These are phyloP conservation scores for Fusarium musae DNA, from an alignment of 2,329 filamentous ascomycete species.

Conservation along the genomic window DNA sequence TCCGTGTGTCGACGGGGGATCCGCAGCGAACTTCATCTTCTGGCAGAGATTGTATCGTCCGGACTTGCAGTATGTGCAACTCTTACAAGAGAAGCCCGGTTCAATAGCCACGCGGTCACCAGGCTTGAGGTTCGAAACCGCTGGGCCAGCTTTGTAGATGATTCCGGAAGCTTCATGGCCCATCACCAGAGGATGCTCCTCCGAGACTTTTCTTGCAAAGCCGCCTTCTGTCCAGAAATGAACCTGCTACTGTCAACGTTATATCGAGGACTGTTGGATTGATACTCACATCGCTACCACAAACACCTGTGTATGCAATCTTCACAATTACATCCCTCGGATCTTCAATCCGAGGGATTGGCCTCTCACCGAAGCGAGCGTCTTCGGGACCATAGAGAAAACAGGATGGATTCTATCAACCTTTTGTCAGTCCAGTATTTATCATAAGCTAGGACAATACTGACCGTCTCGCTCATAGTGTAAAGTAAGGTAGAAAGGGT, in stretches of 20 bases:
- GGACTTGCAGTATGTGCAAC: conserved; percentile 79
- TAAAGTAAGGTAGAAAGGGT: not conserved
- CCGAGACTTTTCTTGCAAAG: conserved; percentile 81
- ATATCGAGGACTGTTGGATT: not conserved
- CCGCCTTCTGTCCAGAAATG: conserved; percentile 88
- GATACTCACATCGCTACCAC: conserved; percentile 42
- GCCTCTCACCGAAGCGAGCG: conserved; percentile 33
- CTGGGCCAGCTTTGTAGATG: conserved; percentile 74
- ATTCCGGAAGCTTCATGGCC: conserved; percentile 77
- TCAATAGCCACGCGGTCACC: conserved; percentile 93
- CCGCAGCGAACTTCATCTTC: conserved; percentile 90
- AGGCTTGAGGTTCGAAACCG: conserved; percentile 68
- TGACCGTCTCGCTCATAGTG: conserved; percentile 9
- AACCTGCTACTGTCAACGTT: conserved; percentile 59
- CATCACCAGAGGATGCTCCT: conserved; percentile 82
- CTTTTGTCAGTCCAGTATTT: not conserved
- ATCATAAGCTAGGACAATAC: not conserved
- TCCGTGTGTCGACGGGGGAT: conserved; percentile 84
- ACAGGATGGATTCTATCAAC: conserved; percentile 30
- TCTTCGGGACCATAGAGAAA: conserved; percentile 38
- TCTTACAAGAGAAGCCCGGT: conserved; percentile 86
- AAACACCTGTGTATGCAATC: conserved; percentile 43
- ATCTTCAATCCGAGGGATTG: conserved; percentile 40
- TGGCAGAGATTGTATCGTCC: conserved; percentile 91
- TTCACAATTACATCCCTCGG: conserved; percentile 39